Base-by-base conservation (phyloP, 108 stramenopile species). In the Cyclotella distinguenda region DNA sequence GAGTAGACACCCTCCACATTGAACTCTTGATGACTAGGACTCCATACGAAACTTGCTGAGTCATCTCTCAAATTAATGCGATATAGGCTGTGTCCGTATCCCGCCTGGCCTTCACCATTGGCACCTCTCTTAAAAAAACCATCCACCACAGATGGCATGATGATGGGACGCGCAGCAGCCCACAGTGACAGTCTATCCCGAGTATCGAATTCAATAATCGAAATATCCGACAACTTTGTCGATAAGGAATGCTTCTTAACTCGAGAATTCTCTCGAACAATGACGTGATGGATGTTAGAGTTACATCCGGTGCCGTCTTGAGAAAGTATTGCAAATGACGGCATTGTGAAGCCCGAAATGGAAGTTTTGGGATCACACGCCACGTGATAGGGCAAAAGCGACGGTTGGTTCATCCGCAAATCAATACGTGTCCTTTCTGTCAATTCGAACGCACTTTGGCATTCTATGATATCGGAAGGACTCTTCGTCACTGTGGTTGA, bases 21-120 rank as follows among this genome's bases (percentile, higher is more conserved):
- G 58, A 75, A 79, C 45, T 87, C 84, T 63, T 83, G 77, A 12
- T 82, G 79, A 80, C 86, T 86, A 28, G 91, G 91, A 72, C 86
- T 89, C 87, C 87, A 93, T 43, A 81, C 79, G 68, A 81, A 82
- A 19, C 51, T 50, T 35, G 78, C 85, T 15, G 81, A 61, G 27
- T 74, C 63, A 56, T 86, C 69, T 36, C 87, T 70, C 49, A 89
- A 64, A 77, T 93, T 82, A 16, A 93, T 78, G 15, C 69, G 65
- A 68, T 79, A 87, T 6, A 92, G 72, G 13, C 83, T 79, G 28
- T 68, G 72, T 56, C 87, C 91, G 30, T 74, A 74, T 35, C 73
- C 74, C 26, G 71, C 34, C 18, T 48, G 50, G 8, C 50, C 50
- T 31, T 52, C 28, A 28, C 30, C 50, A 21, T n/a, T 30, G 12